Evolutionary conservation across 805 yeast genomes (phyloP).

Genomic region (Metschnikowia matae): DNA sequence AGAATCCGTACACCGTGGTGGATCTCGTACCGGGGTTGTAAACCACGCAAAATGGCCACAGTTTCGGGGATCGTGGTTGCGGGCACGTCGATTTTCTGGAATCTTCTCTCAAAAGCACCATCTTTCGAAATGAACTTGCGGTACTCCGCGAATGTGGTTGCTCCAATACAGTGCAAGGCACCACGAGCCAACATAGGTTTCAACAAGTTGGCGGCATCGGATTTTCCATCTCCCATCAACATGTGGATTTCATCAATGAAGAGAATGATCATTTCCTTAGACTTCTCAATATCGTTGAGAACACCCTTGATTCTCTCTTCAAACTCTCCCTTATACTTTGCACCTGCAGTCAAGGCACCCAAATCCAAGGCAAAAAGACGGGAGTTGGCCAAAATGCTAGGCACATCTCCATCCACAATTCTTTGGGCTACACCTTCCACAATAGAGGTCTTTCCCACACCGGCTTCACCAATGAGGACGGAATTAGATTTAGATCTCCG

Average conservation of each 20-base stretch:
- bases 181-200: constrained; percentile 98
- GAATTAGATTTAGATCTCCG: constrained; percentile 97
- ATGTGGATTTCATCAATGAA: constrained; percentile 98
- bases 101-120: constrained; percentile 98
- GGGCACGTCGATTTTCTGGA: constrained; percentile 93
- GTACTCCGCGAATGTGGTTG: constrained; percentile 93
- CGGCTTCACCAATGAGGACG: constrained; percentile 96
- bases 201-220: constrained; percentile 93
- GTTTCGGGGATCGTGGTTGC: constrained; percentile 93
- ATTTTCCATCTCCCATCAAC: constrained; percentile 99
- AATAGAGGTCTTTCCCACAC: constrained; percentile 98
- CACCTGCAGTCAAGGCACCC: constrained; percentile 98
- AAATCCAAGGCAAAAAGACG: constrained; percentile 84
- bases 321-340: constrained; percentile 97
- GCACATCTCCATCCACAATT: constrained; percentile 93
- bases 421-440: constrained; percentile 99
- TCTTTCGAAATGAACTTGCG: constrained; percentile 90
- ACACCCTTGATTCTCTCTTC: constrained; percentile 98
- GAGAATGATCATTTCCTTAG: constrained; percentile 78
- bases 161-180: constrained; percentile 94
- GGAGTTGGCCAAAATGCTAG: constrained; percentile 76
- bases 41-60: constrained; percentile 92
- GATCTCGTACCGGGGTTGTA: constrained; percentile 91
- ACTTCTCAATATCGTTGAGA: constrained; percentile 85
- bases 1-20: constrained; percentile 97